Percentiles rank a stretch among this genome's conserved stretches.
phyloP scores from a whole-genome alignment of 768 basidiomycete species.

The Suillus tomentosus region DNA sequence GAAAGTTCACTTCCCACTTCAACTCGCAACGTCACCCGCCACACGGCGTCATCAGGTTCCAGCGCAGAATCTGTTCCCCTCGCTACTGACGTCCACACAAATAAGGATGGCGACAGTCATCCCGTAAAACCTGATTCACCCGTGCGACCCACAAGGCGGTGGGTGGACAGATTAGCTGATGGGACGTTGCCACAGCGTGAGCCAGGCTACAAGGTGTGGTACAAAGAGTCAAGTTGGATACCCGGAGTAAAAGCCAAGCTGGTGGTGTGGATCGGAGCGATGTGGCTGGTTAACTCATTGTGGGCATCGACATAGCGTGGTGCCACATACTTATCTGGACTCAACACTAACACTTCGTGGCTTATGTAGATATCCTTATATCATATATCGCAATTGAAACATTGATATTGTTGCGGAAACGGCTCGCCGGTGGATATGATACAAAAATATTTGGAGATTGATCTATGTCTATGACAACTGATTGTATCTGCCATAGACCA shows the following conservation, averaged over 20 bases:
- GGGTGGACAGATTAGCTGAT: constrained; percentile 54
- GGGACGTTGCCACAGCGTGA: constrained; percentile 23
- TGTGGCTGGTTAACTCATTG: constrained; percentile 70
- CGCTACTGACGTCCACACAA: constrained; percentile 7
- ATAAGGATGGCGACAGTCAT: constrained; percentile 28
- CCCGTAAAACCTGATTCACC: constrained; percentile 43
- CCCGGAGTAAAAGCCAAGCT: constrained; percentile 47
- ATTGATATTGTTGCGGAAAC: background rate
- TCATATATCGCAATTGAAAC: too few species aligned
- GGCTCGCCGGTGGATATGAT: background rate
- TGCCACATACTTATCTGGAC: constrained; percentile 4
- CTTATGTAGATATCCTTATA: background rate
- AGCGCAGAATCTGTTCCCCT: constrained; percentile 18
- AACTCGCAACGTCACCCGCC: constrained; percentile 16
- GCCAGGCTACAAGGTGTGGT: constrained; percentile 34
- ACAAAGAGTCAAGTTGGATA: constrained; percentile 32
- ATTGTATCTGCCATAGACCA: background rate
- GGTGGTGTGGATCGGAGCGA: constrained; percentile 40
- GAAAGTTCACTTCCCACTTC: constrained; percentile 27
- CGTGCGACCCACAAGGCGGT: constrained; percentile 40
- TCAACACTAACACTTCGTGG: background rate
- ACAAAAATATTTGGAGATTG: background rate
- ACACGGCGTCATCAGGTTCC: background rate
- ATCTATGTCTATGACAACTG: background rate
- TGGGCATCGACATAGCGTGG: constrained; percentile 40